Evolutionary conservation across 2,329 filamentous ascomycete genomes (phyloP).

Genomic region (Microsporum ferrugineum): DNA sequence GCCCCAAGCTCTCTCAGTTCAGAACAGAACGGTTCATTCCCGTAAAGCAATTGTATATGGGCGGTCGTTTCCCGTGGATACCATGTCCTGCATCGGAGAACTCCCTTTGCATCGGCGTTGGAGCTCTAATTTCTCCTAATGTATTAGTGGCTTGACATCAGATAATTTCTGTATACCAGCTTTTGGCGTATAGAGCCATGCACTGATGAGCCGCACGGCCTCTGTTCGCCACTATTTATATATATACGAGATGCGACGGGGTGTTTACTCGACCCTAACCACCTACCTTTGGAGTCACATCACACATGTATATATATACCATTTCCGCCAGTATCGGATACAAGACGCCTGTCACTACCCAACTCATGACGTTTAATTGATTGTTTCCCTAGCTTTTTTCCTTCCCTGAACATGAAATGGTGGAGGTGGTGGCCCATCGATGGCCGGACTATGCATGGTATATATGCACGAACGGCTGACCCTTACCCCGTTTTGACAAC

Average conservation of each 20-base stretch:
- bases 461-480: conserved; percentile 2
- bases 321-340: too few species aligned
- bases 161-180: neutral
- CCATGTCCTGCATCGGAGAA: neutral
- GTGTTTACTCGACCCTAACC: neutral
- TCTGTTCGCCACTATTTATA: neutral
- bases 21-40: neutral
- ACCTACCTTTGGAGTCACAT: neutral
- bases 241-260: neutral
- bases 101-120: neutral
- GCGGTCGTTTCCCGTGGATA: neutral
- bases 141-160: too few species aligned
- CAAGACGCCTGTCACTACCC: neutral
- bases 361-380: neutral
- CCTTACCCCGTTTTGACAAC: neutral
- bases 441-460: neutral
- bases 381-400: neutral
- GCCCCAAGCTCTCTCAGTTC: neutral
- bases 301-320: too few species aligned
- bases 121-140: neutral
- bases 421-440: neutral
- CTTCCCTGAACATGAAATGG: neutral
- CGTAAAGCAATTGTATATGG: neutral
- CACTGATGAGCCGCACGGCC: neutral
- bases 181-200: neutral